phyloP scores from a whole-genome alignment of 306 rosid genomes.

The Lotus japonicus region DNA sequence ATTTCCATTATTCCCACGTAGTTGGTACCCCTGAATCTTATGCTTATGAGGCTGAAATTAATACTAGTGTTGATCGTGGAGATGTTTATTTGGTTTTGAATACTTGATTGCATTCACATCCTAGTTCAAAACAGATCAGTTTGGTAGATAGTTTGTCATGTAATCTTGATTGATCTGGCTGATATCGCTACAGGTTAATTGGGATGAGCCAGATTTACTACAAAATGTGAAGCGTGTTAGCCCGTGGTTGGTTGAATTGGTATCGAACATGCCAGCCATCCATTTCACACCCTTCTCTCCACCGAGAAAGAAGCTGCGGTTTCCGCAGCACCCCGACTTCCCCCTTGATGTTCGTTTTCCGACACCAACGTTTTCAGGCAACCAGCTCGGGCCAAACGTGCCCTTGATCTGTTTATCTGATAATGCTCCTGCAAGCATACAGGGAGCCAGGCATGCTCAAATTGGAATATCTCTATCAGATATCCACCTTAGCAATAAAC shows the following conservation, averaged over 20 bases:
- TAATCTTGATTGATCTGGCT: conserved; percentile 2
- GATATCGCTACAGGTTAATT: conserved; percentile 53
- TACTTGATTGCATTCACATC: background rate
- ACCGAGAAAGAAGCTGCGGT: conserved; percentile 81
- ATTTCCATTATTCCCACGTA: background rate
- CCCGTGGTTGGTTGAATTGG: conserved; percentile 92
- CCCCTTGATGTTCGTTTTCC: conserved; percentile 57
- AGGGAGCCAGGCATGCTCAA: conserved; percentile 99
- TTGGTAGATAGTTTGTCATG: background rate
- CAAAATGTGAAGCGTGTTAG: conserved; percentile 92
- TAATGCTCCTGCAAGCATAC: conserved; percentile 95
- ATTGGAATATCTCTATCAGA: conserved; percentile 73
- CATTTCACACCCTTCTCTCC: conserved; percentile 64
- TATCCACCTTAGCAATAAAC: conserved; percentile 67
- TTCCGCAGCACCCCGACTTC: conserved; percentile 57
- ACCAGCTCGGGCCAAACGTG: conserved; percentile 68
- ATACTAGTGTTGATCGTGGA: background rate
- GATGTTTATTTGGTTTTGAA: background rate
- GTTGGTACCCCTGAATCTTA: background rate
- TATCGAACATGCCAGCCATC: conserved; percentile 63
- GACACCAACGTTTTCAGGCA: conserved; percentile 56
- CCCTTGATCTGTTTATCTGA: conserved; percentile 75
- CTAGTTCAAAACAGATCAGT: background rate
- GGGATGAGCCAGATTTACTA: conserved; percentile 98
- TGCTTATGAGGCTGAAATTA: background rate